Base-by-base conservation (phyloP, 352 stramenopile species). In the Pythium coloratum region DNA sequence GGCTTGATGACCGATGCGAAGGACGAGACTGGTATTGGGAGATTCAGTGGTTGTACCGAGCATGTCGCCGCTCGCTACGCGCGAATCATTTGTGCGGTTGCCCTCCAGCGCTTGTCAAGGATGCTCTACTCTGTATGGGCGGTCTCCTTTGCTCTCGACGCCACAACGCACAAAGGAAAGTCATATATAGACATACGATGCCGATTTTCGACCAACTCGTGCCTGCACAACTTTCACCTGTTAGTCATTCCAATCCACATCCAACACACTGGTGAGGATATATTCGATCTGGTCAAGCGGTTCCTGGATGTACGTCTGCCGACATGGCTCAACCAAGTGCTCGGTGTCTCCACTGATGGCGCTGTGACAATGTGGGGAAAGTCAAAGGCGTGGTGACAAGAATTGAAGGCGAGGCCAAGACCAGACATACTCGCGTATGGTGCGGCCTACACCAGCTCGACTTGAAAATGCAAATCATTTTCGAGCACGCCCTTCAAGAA, bases 1-100 rank as follows among this genome's bases (percentile, higher is more conserved):
- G 16, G 32, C 18, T 26, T 72, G 5, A 57, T 72, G 46, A 46
- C 57, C 38, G 55, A 69, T 46, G 58, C 33, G 8, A 59, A 26
- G 55, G 53, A 28, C 51, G 58, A 60, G 42, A 61, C n/a, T 14
- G 42, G 33, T 16, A 72, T 51, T 18, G 54, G 34, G 14, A 5
- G 54, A 14, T 47, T 49, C 18, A 7, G 54, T 28, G 54, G 54
- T 4, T 46, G 30, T 20, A 49, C 32, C 33, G 56, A 66, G 44
- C 56, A 16, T 26, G 40, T 66, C 12, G 58, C 62, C 9, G 64
- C 40, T 5, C 24, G 40, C 1, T 71, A 57, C 51, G 32, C 51
- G 16, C 49, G 64, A 6, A 46, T 62, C 44, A 50, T 63, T 2
- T 66, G 51, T 34, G 58, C 58, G 10, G 64, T 46, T 18, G 66